Evolutionary conservation across 1,139 yeast genomes (phyloP), one percentile per base, ranked within the genome.

Genomic region (Casaregolazyma suthepensis): DNA sequence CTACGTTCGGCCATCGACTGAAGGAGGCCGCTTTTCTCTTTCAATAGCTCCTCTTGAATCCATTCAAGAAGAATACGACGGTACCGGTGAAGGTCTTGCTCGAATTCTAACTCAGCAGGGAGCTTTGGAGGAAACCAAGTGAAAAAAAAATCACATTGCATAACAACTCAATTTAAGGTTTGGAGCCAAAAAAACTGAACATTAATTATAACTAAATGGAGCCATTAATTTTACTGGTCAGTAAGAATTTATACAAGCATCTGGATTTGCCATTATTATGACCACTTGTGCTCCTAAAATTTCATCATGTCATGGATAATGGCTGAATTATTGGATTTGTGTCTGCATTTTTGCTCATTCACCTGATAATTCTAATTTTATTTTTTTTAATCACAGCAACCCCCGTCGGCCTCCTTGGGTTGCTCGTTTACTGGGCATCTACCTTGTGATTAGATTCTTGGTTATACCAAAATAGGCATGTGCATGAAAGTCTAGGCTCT

Each of bases 31-130:
- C 2, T 40, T 38, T 10, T 47, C 50, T 4, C 22, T 47, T 7
- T 38, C 42, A 20, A 38, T 47, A 20, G 45, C 50, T 18, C 50
- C 50, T 2, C 50, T 47, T n/a, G 45, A 47, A 22, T 23, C 42
- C 19, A 47, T 47, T 26, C 50, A 47, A 17, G 50, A 47, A 13
- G 50, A 47, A 35, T 47, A 38, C 26, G 50, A 47, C 35, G 50
- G 50, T 13, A 22, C 42, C 15, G 50, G 50, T 5, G 50, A 47
- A 15, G 38, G 37, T 9, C 29, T 47, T 26, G 50, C 50, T 22
- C 44, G 50, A 2, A 47, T 47, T 20, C 45, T 47, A 22, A 38
- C 50, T 22, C 45, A 47, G 40, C 40, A 35, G 17, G 17, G 17
- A 9, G 40, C 40, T 15, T n/a, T 35, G 40, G 40, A 35, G n/a